Conservation (phyloP, 768 basidiomycete genomes). For the Podaxis sp. region DNA sequence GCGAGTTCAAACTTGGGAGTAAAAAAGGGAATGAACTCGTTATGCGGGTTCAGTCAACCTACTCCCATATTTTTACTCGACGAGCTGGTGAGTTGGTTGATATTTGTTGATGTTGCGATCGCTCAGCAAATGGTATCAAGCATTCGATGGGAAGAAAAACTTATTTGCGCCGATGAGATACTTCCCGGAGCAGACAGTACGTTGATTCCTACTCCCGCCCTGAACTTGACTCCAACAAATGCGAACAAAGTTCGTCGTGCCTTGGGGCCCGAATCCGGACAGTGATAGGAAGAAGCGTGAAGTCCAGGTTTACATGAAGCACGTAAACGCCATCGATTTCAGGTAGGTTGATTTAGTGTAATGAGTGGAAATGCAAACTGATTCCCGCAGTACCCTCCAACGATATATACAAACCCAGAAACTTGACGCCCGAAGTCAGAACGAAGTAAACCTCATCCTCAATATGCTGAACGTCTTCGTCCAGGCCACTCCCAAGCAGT, state of each 20-base stretch:
- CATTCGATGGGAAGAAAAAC: slow-evolving; percentile 31
- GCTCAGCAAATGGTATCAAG: slow-evolving; percentile 13
- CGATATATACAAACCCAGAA: slow-evolving; percentile 1
- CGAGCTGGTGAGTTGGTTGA: slow-evolving; percentile 19
- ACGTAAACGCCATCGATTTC: slow-evolving; percentile 20
- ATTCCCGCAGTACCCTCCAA: neutral
- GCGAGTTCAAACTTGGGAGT: slow-evolving; percentile 19
- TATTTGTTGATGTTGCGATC: neutral
- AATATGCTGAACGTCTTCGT: slow-evolving; percentile 32
- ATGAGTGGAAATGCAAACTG: neutral
- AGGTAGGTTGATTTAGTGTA: slow-evolving; percentile 14
- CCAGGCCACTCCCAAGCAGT: slow-evolving; percentile 27
- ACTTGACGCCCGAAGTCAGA: neutral
- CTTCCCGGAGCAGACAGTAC: slow-evolving; percentile 4
- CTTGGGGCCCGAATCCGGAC: neutral
- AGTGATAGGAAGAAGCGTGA: neutral
- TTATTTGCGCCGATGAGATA: slow-evolving; percentile 23
- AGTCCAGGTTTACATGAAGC: slow-evolving; percentile 19
- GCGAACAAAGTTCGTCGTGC: neutral
- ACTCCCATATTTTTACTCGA: slow-evolving; percentile 21
- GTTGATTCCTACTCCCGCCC: neutral
- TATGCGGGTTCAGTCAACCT: slow-evolving; percentile 23
- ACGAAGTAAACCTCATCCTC: slow-evolving; percentile 15
- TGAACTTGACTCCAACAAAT: neutral
- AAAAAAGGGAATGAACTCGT: slow-evolving; percentile 26